Conservation (phyloP, 2,329 filamentous ascomycete species). For the Claviceps pusilla region DNA sequence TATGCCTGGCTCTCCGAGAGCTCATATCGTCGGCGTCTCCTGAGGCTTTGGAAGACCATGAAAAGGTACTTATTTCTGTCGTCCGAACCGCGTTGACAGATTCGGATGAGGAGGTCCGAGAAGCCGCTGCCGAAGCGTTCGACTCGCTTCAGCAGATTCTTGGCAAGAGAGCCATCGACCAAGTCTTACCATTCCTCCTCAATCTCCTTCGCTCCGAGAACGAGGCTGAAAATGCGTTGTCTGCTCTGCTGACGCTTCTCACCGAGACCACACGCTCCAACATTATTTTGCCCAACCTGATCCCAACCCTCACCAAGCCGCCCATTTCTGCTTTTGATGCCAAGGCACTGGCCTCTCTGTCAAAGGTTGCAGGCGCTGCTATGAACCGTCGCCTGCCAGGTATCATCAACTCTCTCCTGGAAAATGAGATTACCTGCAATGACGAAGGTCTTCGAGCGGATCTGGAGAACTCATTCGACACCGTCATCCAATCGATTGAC, state of each 20-base stretch:
- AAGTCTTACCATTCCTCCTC: conserved; percentile 84
- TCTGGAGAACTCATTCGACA: conserved; percentile 69
- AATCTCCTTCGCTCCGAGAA: conserved; percentile 75
- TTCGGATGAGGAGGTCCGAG: conserved; percentile 74
- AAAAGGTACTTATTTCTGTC: conserved; percentile 87
- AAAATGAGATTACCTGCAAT: conserved; percentile 66
- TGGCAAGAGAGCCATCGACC: conserved; percentile 87
- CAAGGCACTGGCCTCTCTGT: conserved; percentile 79
- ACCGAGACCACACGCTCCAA: conserved; percentile 90
- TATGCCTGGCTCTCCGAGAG: conserved; percentile 89
- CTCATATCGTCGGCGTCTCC: conserved; percentile 78
- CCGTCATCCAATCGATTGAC: conserved; percentile 81
- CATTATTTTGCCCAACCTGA: conserved; percentile 88
- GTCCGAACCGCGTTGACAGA: conserved; percentile 88
- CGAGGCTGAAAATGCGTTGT: conserved; percentile 80
- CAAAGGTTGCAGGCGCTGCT: conserved; percentile 74
- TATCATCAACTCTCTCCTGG: conserved; percentile 88
- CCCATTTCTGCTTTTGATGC: conserved; percentile 94
- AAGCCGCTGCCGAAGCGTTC: conserved; percentile 93
- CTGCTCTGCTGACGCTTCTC: conserved; percentile 81
- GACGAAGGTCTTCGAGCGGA: conserved; percentile 62
- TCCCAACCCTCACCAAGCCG: conserved; percentile 78
- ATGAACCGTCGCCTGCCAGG: conserved; percentile 83
- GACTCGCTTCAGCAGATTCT: conserved; percentile 86
- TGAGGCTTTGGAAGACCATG: conserved; percentile 83